Evolutionary conservation across 129 eudicot genomes (phyloP).

Genomic region (Glebionis coronaria): DNA sequence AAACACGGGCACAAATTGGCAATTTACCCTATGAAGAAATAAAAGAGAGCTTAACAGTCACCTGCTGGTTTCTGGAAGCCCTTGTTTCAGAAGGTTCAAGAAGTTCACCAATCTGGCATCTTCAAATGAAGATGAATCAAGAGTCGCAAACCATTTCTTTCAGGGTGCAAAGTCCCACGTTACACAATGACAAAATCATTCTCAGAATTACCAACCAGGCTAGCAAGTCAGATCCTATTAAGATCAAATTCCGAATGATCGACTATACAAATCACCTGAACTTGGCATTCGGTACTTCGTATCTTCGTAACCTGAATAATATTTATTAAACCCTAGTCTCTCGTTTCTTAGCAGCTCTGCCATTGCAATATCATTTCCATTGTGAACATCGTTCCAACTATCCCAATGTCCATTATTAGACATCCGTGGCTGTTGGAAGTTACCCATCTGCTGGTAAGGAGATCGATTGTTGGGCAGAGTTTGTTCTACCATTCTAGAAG

Average conservation of each 20-base stretch:
- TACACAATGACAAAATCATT: slow-evolving; percentile 14
- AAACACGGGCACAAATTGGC: too few species aligned
- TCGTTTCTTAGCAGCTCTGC: slow-evolving; percentile 76
- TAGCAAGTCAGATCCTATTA: slow-evolving; percentile 16
- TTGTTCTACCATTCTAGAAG: slow-evolving; percentile 59
- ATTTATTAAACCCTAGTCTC: slow-evolving; percentile 61
- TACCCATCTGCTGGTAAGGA: slow-evolving; percentile 36
- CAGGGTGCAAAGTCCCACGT: slow-evolving; percentile 17
- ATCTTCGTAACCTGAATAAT: slow-evolving; percentile 69
- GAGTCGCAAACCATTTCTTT: slow-evolving; percentile 28
- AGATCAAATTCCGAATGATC: slow-evolving; percentile 64
- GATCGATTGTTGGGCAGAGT: slow-evolving; percentile 36
- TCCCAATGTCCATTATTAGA: slow-evolving; percentile 88
- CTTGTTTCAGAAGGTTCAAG: slow-evolving; percentile 43
- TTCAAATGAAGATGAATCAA: slow-evolving; percentile 45
- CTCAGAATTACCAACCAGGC: slow-evolving; percentile 24
- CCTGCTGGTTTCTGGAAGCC: slow-evolving; percentile 66
- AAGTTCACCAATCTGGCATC: slow-evolving; percentile 39
- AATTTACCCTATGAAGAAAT: background rate
- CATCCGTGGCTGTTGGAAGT: slow-evolving; percentile 55
- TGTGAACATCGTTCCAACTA: slow-evolving; percentile 73
- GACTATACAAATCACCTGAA: slow-evolving; percentile 66
- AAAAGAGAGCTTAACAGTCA: slow-evolving; percentile 4
- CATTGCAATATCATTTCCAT: slow-evolving; percentile 61
- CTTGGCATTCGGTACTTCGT: slow-evolving; percentile 62